Evolutionary conservation across 1,139 yeast genomes (phyloP).

Genomic region (Taphrina populina): DNA sequence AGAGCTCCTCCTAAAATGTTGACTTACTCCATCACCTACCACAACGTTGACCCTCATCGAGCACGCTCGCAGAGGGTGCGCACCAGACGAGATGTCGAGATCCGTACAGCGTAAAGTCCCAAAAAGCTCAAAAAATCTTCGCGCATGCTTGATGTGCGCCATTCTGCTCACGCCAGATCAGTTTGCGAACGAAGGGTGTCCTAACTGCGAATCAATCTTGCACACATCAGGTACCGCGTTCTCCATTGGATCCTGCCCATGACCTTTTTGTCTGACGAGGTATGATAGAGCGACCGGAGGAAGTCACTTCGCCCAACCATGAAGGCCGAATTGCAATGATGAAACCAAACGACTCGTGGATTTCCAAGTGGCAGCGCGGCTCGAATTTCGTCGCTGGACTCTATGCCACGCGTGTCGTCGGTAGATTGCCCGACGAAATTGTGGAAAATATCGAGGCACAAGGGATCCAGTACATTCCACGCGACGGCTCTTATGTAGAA

Average conservation of each 20-base stretch:
- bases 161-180: conserved; percentile 62
- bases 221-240: conserved; percentile 43
- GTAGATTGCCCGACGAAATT: conserved; percentile 84
- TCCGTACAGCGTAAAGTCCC: conserved; percentile 17
- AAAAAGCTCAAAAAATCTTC: conserved; percentile 39
- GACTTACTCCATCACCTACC: no score
- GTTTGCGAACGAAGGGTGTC: conserved; percentile 59
- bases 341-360: conserved; percentile 83
- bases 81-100: no score
- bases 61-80: no score
- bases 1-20: no score
- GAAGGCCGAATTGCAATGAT: conserved; percentile 94
- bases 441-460: conserved; percentile 68
- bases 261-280: conserved; percentile 78
- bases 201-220: conserved; percentile 90
- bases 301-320: conserved; percentile 59
- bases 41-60: no score
- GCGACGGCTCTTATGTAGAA: conserved; percentile 94
- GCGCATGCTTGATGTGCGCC: conserved; percentile 98
- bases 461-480: conserved; percentile 82
- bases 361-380: conserved; percentile 91
- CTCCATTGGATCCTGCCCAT: conserved; percentile 69
- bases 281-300: conserved; percentile 19
- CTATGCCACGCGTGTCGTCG: conserved; percentile 88
- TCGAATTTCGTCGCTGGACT: conserved; percentile 87